Percentiles rank a stretch among this genome's conserved stretches.
Evolutionary conservation across 345 rosid species (phyloP).

Genomic region (Citrus trifoliata): DNA sequence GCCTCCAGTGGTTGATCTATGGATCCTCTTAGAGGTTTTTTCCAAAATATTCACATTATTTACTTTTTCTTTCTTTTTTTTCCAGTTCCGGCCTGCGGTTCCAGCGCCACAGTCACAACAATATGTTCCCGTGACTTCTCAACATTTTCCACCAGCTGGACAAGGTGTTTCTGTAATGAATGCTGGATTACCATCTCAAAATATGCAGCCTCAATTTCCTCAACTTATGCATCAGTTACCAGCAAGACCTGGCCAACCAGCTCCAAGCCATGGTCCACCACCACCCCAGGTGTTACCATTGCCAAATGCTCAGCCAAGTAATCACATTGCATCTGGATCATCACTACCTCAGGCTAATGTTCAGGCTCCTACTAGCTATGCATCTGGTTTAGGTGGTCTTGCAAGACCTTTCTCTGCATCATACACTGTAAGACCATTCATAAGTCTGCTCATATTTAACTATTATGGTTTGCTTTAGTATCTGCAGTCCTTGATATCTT

Average conservation of each 20-base stretch:
- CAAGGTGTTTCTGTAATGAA: slow-evolving; percentile 56
- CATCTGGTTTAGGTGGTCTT: slow-evolving; percentile 53
- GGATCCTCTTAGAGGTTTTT: slow-evolving; percentile 63
- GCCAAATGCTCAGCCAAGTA: slow-evolving; percentile 50
- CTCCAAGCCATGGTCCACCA: slow-evolving; percentile 38
- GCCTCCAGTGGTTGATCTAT: slow-evolving; percentile 58
- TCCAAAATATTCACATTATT: slow-evolving; percentile 25
- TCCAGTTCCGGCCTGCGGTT: slow-evolving; percentile 68
- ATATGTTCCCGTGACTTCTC: slow-evolving; percentile 57
- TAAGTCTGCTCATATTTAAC: not conserved
- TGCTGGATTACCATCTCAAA: slow-evolving; percentile 65
- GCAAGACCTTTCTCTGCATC: slow-evolving; percentile 59
- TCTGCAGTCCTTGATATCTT: slow-evolving; percentile 7
- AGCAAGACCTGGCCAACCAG: slow-evolving; percentile 58
- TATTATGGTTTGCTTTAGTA: slow-evolving; percentile 16
- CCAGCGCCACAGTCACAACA: slow-evolving; percentile 66
- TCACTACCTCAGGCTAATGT: slow-evolving; percentile 46
- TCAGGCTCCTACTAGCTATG: slow-evolving; percentile 46
- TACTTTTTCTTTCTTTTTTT: slow-evolving; percentile 14
- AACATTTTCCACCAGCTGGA: slow-evolving; percentile 64
- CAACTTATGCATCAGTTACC: slow-evolving; percentile 61
- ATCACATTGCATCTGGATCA: slow-evolving; percentile 47
- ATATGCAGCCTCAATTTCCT: slow-evolving; percentile 60
- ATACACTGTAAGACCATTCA: slow-evolving; percentile 53
- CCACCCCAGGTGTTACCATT: slow-evolving; percentile 47